These are phyloP conservation scores for Aspergillus piperis DNA, from an alignment of 2,329 filamentous ascomycete genomes.

Conservation along the genomic window DNA sequence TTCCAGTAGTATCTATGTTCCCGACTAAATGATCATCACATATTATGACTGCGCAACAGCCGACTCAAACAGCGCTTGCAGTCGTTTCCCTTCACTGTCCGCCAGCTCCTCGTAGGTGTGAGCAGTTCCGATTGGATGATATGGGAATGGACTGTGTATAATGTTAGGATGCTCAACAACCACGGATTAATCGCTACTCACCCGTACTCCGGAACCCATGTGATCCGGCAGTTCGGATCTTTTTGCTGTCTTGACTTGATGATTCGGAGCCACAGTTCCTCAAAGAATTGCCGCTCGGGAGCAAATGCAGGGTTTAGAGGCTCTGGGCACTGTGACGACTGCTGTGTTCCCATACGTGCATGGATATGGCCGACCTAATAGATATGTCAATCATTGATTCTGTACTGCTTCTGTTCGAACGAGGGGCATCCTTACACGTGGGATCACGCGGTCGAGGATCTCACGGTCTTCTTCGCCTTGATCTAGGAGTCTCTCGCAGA, in stretches of 20 bases:
- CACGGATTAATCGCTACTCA: background rate
- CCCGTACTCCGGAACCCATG: conserved; percentile 19
- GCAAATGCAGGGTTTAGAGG: conserved; percentile 33
- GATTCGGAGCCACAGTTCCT: conserved; percentile 26
- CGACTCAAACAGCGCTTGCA: conserved; percentile 17
- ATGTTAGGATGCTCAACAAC: background rate
- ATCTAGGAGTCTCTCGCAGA: conserved; percentile 24
- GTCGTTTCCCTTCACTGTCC: conserved; percentile 22
- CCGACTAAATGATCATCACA: no score
- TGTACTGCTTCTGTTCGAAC: no score
- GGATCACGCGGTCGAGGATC: conserved; percentile 27
- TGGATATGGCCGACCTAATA: conserved; percentile 39
- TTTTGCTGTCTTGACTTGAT: conserved; percentile 12
- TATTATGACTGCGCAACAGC: background rate
- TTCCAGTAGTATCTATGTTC: no score
- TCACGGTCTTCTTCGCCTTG: conserved; percentile 21
- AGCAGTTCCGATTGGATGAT: conserved; percentile 23
- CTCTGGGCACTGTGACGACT: conserved; percentile 41
- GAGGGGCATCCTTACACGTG: conserved; percentile 26
- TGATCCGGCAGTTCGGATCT: conserved; percentile 2
- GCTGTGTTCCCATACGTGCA: conserved; percentile 39
- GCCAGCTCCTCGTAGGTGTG: conserved; percentile 21
- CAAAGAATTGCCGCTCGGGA: conserved; percentile 35
- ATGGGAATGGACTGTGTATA: conserved; percentile 23
- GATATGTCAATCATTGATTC: background rate